Conservation (phyloP, 352 stramenopile genomes). For the Phytophthora capsici region DNA sequence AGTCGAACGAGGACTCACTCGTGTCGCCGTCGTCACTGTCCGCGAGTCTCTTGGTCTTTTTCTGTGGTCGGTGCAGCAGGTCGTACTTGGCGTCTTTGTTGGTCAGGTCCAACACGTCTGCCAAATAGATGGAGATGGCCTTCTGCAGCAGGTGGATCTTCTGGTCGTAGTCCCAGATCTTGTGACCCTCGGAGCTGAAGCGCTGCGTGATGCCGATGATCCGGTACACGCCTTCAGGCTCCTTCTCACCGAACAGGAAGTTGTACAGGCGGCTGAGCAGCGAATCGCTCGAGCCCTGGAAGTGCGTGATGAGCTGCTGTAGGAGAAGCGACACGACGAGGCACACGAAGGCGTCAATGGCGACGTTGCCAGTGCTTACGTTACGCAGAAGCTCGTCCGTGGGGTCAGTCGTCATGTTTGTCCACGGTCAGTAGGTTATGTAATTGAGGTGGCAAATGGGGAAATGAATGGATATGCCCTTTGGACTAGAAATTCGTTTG, state of each 20-base stretch:
- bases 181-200: conserved; percentile 41
- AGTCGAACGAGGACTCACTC: conserved; percentile 22
- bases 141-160: conserved; percentile 56
- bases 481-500: too few species aligned
- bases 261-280: conserved; percentile 22
- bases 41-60: conserved; percentile 15
- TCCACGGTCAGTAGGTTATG: conserved; percentile 15
- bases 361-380: conserved; percentile 46
- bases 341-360: conserved; percentile 55
- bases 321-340: conserved; percentile 45
- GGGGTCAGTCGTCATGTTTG: conserved; percentile 10
- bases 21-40: conserved; percentile 28
- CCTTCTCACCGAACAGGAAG: conserved; percentile 21
- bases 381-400: conserved; percentile 39
- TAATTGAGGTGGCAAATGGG: conserved; percentile 1
- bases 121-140: conserved; percentile 50
- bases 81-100: conserved; percentile 53
- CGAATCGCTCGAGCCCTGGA: conserved; percentile 31
- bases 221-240: conserved; percentile 34
- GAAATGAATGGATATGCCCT: neutral
- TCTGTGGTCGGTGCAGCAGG: conserved; percentile 28
- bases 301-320: conserved; percentile 33
- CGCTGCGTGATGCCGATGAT: conserved; percentile 41
- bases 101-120: conserved; percentile 41
- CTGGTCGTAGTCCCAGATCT: conserved; percentile 44